Conservation (phyloP, 1,139 yeast species). For the Scheffersomyces illinoinensis region DNA sequence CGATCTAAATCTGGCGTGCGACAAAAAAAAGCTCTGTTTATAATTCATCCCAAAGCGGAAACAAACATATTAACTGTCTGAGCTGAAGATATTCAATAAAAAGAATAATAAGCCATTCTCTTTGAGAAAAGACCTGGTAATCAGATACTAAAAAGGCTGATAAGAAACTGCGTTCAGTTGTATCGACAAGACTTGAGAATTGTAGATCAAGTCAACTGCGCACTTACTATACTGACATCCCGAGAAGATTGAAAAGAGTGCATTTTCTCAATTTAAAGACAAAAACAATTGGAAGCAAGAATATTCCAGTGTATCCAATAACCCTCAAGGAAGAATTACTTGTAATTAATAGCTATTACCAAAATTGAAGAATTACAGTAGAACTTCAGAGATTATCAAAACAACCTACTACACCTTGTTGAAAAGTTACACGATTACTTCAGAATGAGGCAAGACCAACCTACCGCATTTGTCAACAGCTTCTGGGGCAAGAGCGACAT, state of each 20-base stretch:
- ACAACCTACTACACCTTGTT: neutral
- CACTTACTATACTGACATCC: neutral
- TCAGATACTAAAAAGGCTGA: neutral
- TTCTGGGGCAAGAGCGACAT: constrained; percentile 54
- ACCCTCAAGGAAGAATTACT: neutral
- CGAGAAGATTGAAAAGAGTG: neutral
- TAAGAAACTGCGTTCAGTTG: neutral
- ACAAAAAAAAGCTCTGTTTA: neutral
- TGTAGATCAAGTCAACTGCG: neutral
- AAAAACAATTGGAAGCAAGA: neutral
- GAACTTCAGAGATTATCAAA: neutral
- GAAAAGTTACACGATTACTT: neutral
- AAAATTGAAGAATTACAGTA: neutral
- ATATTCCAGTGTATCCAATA: neutral
- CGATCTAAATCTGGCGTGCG: neutral
- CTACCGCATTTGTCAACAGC: constrained; percentile 41
- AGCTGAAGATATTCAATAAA: neutral
- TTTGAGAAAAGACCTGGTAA: neutral
- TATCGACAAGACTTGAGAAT: neutral
- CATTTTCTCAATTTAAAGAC: neutral
- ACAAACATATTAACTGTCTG: neutral
- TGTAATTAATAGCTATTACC: neutral
- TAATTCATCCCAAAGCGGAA: neutral
- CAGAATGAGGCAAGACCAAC: constrained; percentile 9
- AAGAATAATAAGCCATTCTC: neutral